Evolutionary conservation across 1,284 basidiomycete species (phyloP).

Genomic region (Fomitopsis betulina): DNA sequence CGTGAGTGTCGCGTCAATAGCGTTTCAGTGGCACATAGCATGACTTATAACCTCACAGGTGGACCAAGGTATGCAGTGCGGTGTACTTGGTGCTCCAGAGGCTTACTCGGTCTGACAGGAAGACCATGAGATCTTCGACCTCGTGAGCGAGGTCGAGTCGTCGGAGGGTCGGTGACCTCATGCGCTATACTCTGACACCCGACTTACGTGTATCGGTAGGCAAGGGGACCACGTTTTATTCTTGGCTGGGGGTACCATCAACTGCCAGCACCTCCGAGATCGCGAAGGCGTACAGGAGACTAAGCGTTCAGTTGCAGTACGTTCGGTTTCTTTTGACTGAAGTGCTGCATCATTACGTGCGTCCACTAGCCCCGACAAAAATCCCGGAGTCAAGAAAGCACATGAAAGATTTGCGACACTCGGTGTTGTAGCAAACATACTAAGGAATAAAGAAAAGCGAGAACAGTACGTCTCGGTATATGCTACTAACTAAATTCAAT

Average conservation of each 20-base stretch:
- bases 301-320: conserved; percentile 84
- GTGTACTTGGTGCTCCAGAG: no score
- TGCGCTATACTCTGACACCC: conserved; percentile 1
- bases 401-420: conserved; percentile 87
- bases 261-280: conserved; percentile 74
- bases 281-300: conserved; percentile 83
- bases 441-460: conserved; percentile 72
- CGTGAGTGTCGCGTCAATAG: conserved; percentile 24
- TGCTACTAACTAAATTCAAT: background rate
- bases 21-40: background rate
- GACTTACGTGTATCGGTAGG: conserved; percentile 33
- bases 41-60: conserved; percentile 33
- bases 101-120: conserved; percentile 44
- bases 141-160: conserved; percentile 80
- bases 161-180: conserved; percentile 62
- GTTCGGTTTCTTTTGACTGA: conserved; percentile 19
- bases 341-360: background rate
- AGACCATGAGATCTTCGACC: conserved; percentile 94
- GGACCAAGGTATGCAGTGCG: conserved; percentile 57
- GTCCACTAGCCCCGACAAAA: conserved; percentile 82
- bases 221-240: conserved; percentile 89
- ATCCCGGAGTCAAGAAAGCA: conserved; percentile 73
- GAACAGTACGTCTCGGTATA: conserved; percentile 54
- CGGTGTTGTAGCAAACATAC: conserved; percentile 80
- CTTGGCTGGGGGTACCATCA: conserved; percentile 71